Percentiles rank a stretch among this genome's conserved stretches.
phyloP scores from a whole-genome alignment of 2,329 filamentous ascomycete genomes.

The Fulvia fulva region DNA sequence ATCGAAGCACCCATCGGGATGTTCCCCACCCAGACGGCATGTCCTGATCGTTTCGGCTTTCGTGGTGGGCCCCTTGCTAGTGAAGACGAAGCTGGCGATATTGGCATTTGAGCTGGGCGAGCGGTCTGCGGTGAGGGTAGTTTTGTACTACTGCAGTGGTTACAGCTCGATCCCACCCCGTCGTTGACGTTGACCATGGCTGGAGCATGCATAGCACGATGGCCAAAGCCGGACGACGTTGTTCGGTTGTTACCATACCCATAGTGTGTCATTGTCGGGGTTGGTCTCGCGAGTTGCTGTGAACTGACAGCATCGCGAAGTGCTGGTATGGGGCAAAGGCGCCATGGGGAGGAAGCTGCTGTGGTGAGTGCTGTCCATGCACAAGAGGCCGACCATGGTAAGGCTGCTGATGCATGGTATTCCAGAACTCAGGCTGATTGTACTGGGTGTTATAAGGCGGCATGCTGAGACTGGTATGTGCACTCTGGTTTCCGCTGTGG shows the following conservation, averaged over 20 bases:
- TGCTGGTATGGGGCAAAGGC: not conserved
- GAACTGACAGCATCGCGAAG: not conserved
- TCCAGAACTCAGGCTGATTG: not conserved
- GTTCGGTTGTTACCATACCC: not conserved
- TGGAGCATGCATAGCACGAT: not conserved
- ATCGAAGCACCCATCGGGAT: constrained; percentile 78
- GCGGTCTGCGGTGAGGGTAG: not conserved
- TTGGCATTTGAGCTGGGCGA: not conserved
- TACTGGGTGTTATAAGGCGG: not conserved
- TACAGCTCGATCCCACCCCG: not conserved
- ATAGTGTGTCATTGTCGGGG: not conserved
- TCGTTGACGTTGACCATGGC: not conserved
- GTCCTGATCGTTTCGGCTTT: constrained; percentile 67
- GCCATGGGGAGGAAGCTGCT: not conserved
- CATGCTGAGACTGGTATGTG: not conserved
- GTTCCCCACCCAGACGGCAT: constrained; percentile 95
- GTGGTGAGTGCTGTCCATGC: not conserved
- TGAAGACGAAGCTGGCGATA: constrained; percentile 35
- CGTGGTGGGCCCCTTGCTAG: constrained; percentile 53
- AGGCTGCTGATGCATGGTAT: not conserved
- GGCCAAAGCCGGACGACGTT: not conserved
- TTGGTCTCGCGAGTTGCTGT: not conserved
- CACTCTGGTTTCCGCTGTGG: not conserved
- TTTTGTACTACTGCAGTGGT: not conserved
- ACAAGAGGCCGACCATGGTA: not conserved